These are phyloP conservation scores for Triticum urartu DNA, from an alignment of 176 grass and related monocot genomes.

Conservation along the genomic window DNA sequence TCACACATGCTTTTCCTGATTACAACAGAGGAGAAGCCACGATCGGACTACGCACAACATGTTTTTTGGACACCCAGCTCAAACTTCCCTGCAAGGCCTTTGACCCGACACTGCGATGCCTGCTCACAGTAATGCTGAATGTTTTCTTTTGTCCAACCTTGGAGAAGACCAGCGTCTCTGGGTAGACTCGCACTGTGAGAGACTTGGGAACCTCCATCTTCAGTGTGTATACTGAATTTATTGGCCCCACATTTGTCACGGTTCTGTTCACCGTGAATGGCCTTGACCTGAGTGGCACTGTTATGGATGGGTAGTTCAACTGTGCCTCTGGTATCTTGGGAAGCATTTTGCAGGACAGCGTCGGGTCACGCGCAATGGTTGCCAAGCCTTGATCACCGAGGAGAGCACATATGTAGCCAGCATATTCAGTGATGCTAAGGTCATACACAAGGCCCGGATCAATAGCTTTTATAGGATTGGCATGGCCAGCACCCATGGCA, in stretches of 20 bases:
- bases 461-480: background rate
- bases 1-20: background rate
- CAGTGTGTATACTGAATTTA: background rate
- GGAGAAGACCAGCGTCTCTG: background rate
- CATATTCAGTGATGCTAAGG: slow-evolving; percentile 7
- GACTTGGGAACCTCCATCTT: background rate
- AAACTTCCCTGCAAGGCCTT: background rate
- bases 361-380: background rate
- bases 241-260: background rate
- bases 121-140: background rate
- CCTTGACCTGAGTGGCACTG: background rate
- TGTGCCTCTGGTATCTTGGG: background rate
- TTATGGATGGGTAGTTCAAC: background rate
- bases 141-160: background rate
- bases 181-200: background rate
- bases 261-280: background rate
- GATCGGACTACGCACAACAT: background rate
- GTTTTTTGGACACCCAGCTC: background rate
- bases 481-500: slow-evolving; percentile 17
- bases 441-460: slow-evolving; percentile 9
- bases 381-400: slow-evolving; percentile 5
- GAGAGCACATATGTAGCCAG: background rate
- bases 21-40: background rate
- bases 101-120: background rate
- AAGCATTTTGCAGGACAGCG: background rate